phyloP scores from a whole-genome alignment of 2,329 filamentous ascomycete genomes.

The Aspergillus amoenus region DNA sequence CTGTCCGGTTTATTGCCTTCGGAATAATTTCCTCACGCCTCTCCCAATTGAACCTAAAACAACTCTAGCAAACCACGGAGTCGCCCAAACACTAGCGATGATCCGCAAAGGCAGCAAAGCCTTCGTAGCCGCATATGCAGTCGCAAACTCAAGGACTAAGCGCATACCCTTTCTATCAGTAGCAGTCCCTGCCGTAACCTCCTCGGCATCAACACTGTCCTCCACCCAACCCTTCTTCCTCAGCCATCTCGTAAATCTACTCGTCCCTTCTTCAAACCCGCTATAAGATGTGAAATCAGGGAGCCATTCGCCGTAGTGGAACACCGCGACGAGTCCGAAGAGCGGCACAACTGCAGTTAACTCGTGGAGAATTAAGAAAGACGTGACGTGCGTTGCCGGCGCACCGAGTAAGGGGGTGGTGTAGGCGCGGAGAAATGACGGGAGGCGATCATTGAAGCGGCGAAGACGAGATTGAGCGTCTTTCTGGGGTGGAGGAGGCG shows the following conservation, averaged over 20 bases:
- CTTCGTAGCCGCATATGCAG: constrained; percentile 90
- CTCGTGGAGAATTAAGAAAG: constrained; percentile 90
- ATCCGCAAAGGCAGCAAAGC: constrained; percentile 75
- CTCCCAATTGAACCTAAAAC: constrained; percentile 53
- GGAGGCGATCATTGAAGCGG: constrained; percentile 53
- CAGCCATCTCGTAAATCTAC: constrained; percentile 75
- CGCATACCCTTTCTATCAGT: constrained; percentile 48
- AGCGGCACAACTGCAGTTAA: constrained; percentile 82
- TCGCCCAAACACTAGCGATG: constrained; percentile 77
- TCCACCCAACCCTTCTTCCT: constrained; percentile 76
- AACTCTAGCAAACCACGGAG: constrained; percentile 83
- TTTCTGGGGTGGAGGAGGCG: constrained; percentile 20
- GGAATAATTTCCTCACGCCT: constrained; percentile 40
- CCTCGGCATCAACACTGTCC: constrained; percentile 35
- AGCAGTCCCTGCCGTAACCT: constrained; percentile 32
- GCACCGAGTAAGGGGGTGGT: constrained; percentile 69
- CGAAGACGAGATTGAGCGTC: constrained; percentile 33
- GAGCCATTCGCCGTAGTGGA: constrained; percentile 77
- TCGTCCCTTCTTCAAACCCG: constrained; percentile 60
- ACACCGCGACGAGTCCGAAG: constrained; percentile 69
- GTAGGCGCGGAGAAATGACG: constrained; percentile 67
- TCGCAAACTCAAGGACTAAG: constrained; percentile 68
- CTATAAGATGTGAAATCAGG: constrained; percentile 52
- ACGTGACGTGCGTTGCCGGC: constrained; percentile 76
- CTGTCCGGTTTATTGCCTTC: constrained; percentile 23